Evolutionary conservation across 2,329 filamentous ascomycete species (phyloP), one percentile per base, ranked within the genome.

Genomic region (Penicillium sp.): DNA sequence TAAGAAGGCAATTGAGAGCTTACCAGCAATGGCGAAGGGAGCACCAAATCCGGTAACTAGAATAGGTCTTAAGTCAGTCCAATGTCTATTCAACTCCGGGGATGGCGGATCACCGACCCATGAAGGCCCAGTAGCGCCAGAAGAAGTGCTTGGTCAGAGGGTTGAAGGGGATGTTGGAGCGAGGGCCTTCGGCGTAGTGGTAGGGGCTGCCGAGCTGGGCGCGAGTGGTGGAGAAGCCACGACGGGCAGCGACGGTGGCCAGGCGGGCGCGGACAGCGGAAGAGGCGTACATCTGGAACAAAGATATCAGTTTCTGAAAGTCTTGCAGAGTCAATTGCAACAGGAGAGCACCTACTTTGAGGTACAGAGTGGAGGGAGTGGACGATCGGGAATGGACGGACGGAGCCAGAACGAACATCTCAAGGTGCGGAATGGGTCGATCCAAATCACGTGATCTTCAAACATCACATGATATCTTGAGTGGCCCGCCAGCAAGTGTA

Each of bases 181-280:
- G 90, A 75, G 94, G 91, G 67, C 94, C 95, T 84, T 98, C 94
- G 71, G 94, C 90, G 84, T 99, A 99, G 86, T 99, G 95, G 89
- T 96, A 97, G 66, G 93, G 93, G 77, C 91, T 96, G 72, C 84
- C 86, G 77, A 96, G 82, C 79, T 91, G 92, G 77, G 90, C 81
- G 75, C 91, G 91, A 78, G 94, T 96, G 75, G 91, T 88, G 80
- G 92, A 90, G 89, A 99, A 97, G 82, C 90, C 92, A 80, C 95
- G 93, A 83, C 92, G 92, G 85, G 89, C 86, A 82, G 92, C 84
- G 76, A 88, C 79, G 75, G 88, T 87, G 76, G 88, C 84, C 75
- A 79, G 75, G 69, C 78, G 73, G 80, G 87, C 84, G 77, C 90
- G 89, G 81, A 86, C 77, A 70, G 83, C 82, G 69, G 84, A 76